Evolutionary conservation across 192 early-diverging fungal species (phyloP), one percentile per base, ranked within the genome.

Genomic region (Neocallimastix lanati): DNA sequence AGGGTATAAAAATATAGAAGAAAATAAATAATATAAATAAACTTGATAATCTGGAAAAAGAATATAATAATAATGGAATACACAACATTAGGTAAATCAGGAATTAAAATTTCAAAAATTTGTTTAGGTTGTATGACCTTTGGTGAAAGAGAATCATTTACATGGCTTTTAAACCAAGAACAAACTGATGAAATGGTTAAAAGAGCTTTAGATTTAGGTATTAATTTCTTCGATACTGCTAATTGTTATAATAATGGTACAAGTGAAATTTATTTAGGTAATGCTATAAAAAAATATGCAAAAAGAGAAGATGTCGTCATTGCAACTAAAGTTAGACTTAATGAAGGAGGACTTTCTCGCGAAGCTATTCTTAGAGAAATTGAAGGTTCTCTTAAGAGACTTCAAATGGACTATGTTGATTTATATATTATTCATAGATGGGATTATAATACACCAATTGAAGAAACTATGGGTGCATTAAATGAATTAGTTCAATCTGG

Each of bases 401-500:
- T 50, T 25, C 33, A 28, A 50, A n/a, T n/a, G 78, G 78, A 29
- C 13, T 78, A 50, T 38, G 13, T 50, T 25, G 78, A 29, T 38
- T 38, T 30, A 50, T 78, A 50, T 38, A 29, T 77, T 11, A 80
- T 80, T 29, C 79, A 80, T 29, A 40, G 79, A 77, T 80, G 28
- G 28, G 79, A 80, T 38, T 36, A 28, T 77, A 38, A 80, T 77
- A 38, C 35, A 21, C 29, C 79, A 40, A 36, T 80, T 29, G 79
- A 80, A 29, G 79, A 80, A 38, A 80, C 79, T 12, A 80, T 80
- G 79, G 18, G 21, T 29, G 12, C 79, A 28, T 29, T 80, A 25
- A n/a, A 80, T 77, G 79, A 80, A 29, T 77, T 80, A 21, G 79
- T 80, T 28, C 28, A 77, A 77, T 29, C 38, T n/a, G 79, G 79